Conservation (phyloP, 2,329 filamentous ascomycete genomes). For the Lachnellula occidentalis region DNA sequence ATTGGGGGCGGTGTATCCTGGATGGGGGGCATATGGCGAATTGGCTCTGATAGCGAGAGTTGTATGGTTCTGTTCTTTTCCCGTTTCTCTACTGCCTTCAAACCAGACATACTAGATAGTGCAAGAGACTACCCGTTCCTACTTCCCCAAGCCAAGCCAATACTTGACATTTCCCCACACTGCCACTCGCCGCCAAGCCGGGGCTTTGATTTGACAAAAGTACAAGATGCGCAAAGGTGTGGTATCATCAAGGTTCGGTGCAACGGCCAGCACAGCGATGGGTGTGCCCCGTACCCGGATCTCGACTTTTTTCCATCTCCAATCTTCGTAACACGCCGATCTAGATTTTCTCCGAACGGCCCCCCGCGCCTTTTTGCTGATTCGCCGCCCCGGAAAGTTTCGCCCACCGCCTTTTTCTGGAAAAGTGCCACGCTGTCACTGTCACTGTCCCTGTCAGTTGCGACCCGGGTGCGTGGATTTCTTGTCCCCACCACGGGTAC, state of each 20-base stretch:
- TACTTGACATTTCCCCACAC: background rate
- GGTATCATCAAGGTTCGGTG: background rate
- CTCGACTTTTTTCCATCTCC: background rate
- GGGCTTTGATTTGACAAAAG: background rate
- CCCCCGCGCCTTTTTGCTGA: background rate
- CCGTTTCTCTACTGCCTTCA: conserved; percentile 13
- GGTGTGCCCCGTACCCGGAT: background rate
- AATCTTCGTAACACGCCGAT: background rate
- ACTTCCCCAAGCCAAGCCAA: background rate
- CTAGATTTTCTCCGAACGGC: background rate
- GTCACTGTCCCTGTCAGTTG: background rate
- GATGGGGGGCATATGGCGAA: conserved; percentile 19
- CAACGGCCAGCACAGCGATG: background rate
- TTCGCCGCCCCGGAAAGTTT: background rate
- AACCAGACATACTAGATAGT: conserved; percentile 17
- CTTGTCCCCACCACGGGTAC: background rate
- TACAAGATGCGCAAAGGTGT: background rate
- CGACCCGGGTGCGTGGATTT: background rate
- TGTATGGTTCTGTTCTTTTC: conserved; percentile 11
- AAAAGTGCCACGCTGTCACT: background rate
- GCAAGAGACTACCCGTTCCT: conserved; percentile 11
- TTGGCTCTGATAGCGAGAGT: conserved; percentile 10
- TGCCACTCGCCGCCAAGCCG: background rate
- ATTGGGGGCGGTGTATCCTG: conserved; percentile 6
- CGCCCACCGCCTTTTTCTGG: background rate